phyloP scores from a whole-genome alignment of 805 yeast genomes.

The Lipomyces chichibuensis region DNA sequence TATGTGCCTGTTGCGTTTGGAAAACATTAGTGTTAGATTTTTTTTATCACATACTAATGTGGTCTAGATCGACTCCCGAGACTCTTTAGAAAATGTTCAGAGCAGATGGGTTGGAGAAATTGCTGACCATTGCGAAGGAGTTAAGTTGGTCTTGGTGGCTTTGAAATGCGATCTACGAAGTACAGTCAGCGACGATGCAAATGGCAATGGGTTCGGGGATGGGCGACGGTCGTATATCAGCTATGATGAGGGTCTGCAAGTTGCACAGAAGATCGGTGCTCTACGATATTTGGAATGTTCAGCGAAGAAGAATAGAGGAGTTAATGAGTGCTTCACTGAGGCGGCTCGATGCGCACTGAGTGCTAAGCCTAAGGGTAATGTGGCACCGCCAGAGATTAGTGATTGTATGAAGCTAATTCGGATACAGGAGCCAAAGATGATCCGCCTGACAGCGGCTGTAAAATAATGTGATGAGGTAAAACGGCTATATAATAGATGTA shows the following conservation, averaged over 20 bases:
- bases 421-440: conserved; percentile 19
- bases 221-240: conserved; percentile 59
- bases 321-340: conserved; percentile 98
- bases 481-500: not conserved
- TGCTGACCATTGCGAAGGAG: conserved; percentile 96
- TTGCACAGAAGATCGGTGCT: conserved; percentile 93
- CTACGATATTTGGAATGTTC: conserved; percentile 94
- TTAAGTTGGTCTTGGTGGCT: conserved; percentile 89
- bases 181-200: conserved; percentile 14
- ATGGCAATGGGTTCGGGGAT: conserved; percentile 39
- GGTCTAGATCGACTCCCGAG: conserved; percentile 86
- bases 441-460: conserved; percentile 30
- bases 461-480: conserved; percentile 20
- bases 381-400: not conserved
- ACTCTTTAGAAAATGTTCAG: conserved; percentile 91
- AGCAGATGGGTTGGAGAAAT: conserved; percentile 97
- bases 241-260: conserved; percentile 90
- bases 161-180: conserved; percentile 86
- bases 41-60: not conserved
- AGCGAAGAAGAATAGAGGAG: conserved; percentile 95
- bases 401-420: not conserved
- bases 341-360: conserved; percentile 96
- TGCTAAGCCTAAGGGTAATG: conserved; percentile 74
- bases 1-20: conserved; percentile 7
- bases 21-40: not conserved